These are phyloP conservation scores for Reticulascus tulasneorum DNA, from an alignment of 2,329 filamentous ascomycete genomes.

Conservation along the genomic window DNA sequence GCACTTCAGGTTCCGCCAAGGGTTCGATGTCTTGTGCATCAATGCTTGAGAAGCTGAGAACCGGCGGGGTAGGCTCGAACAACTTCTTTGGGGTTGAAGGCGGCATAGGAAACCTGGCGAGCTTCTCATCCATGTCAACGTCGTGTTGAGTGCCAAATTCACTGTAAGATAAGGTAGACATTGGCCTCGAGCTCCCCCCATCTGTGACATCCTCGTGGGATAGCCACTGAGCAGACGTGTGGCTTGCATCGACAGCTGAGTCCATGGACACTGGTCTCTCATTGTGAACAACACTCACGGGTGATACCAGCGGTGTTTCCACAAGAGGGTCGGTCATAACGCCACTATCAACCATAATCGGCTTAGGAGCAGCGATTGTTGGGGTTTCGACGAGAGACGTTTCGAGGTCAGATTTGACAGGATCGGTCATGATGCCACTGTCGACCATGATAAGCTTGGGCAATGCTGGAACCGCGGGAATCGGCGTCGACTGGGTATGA, in stretches of 20 bases:
- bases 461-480: conserved; percentile 45
- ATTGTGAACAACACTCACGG: conserved; percentile 21
- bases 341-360: conserved; percentile 36
- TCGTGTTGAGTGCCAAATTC: conserved; percentile 51
- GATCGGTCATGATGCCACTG: conserved; percentile 58
- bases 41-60: conserved; percentile 40
- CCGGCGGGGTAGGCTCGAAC: conserved; percentile 26
- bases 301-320: conserved; percentile 12
- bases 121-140: conserved; percentile 44
- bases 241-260: conserved; percentile 30
- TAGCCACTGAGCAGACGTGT: conserved; percentile 19
- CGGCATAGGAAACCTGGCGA: conserved; percentile 52
- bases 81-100: conserved; percentile 35
- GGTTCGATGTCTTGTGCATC: conserved; percentile 42
- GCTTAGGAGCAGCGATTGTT: conserved; percentile 5
- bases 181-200: conserved; percentile 31
- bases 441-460: conserved; percentile 56
- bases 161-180: conserved; percentile 48
- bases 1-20: conserved; percentile 28
- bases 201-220: conserved; percentile 16
- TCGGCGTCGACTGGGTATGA: conserved; percentile 39
- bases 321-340: conserved; percentile 39
- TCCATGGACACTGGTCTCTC: conserved; percentile 30
- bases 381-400: conserved; percentile 1
- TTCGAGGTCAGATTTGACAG: conserved; percentile 35